phyloP scores from a whole-genome alignment of 176 grass and related monocot genomes.

The Ampelocalamus luodianensis region DNA sequence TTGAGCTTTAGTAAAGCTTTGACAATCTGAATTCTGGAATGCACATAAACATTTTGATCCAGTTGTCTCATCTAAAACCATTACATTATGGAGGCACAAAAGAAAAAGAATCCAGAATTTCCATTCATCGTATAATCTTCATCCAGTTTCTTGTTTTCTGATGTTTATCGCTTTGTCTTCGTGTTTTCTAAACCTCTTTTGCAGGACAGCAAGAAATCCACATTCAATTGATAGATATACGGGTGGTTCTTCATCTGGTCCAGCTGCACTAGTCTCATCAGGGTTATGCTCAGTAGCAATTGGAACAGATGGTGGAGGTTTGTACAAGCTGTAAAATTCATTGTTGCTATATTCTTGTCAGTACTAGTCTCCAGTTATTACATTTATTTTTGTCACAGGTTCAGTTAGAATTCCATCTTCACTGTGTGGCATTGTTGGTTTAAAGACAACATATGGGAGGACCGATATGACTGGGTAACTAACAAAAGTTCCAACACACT shows the following conservation, averaged over 20 bases:
- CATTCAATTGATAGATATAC: constrained; percentile 95
- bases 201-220: constrained; percentile 93
- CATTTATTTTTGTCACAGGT: constrained; percentile 55
- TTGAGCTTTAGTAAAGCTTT: not conserved
- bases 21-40: not conserved
- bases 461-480: constrained; percentile 89
- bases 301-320: constrained; percentile 97
- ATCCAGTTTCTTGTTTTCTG: constrained; percentile 31
- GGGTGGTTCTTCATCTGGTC: constrained; percentile 97
- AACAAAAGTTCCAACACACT: constrained; percentile 8
- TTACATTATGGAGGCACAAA: not conserved
- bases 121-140: constrained; percentile 8
- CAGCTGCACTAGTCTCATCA: constrained; percentile 92
- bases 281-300: constrained; percentile 85
- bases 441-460: constrained; percentile 93
- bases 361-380: constrained; percentile 5
- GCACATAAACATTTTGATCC: not conserved
- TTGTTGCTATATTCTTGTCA: constrained; percentile 30
- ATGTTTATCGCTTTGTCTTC: constrained; percentile 24
- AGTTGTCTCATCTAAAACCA: not conserved
- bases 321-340: constrained; percentile 19
- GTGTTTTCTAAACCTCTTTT: constrained; percentile 35
- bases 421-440: constrained; percentile 92
- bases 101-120: not conserved
- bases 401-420: constrained; percentile 98